Conservation (phyloP, 495 filamentous ascomycete species). For the Aspergillus avenaceus region DNA sequence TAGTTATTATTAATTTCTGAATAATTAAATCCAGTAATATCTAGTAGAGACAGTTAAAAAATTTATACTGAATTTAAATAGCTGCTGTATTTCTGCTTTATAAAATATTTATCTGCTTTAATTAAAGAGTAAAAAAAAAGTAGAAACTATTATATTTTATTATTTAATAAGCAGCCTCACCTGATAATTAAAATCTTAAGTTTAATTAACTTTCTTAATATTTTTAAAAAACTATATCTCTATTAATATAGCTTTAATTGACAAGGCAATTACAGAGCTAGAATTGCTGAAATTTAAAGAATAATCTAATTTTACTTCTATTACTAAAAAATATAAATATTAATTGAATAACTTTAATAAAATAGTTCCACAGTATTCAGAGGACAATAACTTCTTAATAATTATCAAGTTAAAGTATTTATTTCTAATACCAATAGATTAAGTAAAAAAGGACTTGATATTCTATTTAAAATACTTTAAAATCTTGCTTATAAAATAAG, state of each 20-base stretch:
- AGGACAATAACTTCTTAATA: neutral
- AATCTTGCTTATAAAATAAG: neutral
- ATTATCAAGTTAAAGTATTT: neutral
- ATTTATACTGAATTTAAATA: no score
- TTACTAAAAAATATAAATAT: neutral
- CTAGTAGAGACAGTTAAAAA: no score
- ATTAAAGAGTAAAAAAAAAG: no score
- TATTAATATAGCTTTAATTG: neutral
- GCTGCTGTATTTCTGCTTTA: no score
- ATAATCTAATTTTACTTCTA: neutral
- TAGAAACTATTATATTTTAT: no score
- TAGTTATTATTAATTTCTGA: no score
- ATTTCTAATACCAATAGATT: neutral
- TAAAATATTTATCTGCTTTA: no score
- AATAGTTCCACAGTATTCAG: neutral
- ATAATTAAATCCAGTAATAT: no score
- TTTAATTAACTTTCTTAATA: neutral
- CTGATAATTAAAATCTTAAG: neutral
- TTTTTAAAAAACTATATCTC: neutral
- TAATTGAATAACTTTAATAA: neutral
- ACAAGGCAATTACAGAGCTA: neutral
- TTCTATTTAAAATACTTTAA: neutral
- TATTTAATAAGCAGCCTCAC: neutral
- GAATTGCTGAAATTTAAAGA: neutral
- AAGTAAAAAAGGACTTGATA: neutral